phyloP scores from a whole-genome alignment of 768 basidiomycete species.

The Termitomyces sp. region DNA sequence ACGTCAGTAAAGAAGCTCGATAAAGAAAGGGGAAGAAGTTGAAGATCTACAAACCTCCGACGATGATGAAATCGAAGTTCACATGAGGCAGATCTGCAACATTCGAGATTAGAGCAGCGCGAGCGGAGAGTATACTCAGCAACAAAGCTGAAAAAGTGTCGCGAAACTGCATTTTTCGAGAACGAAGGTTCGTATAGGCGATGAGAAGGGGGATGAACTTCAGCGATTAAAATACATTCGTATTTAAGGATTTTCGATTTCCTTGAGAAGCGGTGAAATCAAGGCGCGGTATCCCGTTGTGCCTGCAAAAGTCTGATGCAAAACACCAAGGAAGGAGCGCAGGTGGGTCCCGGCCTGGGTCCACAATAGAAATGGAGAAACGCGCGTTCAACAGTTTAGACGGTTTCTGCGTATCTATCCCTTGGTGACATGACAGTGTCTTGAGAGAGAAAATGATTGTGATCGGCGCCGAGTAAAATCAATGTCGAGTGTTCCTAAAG shows the following conservation, averaged over 20 bases:
- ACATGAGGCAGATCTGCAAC: not conserved
- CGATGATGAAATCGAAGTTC: conserved; percentile 8
- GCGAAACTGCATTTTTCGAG: conserved; percentile 1
- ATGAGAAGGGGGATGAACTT: not conserved
- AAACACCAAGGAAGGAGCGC: not conserved
- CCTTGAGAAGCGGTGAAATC: not conserved
- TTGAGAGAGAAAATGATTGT: not conserved
- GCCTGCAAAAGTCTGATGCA: not conserved
- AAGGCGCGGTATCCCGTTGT: not conserved
- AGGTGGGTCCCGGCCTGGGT: too few relatives aligned
- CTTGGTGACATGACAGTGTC: not conserved
- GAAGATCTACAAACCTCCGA: conserved; percentile 3
- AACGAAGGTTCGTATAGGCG: not conserved
- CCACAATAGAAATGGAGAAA: not conserved
- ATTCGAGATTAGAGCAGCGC: conserved; percentile 2
- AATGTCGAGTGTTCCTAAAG: not conserved
- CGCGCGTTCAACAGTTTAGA: not conserved
- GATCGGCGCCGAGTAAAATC: not conserved
- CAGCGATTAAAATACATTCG: not conserved
- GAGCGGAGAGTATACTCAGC: conserved; percentile 1
- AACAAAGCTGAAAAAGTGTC: not conserved
- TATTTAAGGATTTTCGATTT: not conserved
- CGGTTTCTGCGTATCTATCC: too few relatives aligned
- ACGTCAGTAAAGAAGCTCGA: not conserved
- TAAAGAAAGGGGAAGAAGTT: not conserved